Conservation (phyloP, 1,139 yeast genomes). For the Lodderomyces parapsilosis region DNA sequence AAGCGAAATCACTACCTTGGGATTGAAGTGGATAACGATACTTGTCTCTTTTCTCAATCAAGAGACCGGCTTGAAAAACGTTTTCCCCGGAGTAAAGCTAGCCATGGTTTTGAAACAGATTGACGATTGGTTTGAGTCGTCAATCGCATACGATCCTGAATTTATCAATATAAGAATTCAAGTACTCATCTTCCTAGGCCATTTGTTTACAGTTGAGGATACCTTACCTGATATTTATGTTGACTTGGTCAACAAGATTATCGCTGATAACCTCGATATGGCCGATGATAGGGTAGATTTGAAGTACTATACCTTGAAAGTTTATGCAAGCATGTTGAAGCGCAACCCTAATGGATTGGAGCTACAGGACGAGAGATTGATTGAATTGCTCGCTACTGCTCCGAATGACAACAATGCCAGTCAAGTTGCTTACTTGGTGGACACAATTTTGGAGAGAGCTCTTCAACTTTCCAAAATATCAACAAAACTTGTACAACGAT, state of each 20-base stretch:
- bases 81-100: conserved; percentile 52
- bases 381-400: conserved; percentile 30
- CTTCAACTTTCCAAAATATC: conserved; percentile 12
- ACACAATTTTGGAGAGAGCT: conserved; percentile 31
- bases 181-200: conserved; percentile 47
- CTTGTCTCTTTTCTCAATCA: conserved; percentile 46
- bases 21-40: conserved; percentile 49
- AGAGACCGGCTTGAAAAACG: conserved; percentile 27
- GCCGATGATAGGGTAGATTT: conserved; percentile 41
- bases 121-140: conserved; percentile 59
- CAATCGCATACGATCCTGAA: conserved; percentile 55
- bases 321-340: conserved; percentile 21
- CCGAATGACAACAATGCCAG: conserved; percentile 11
- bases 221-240: conserved; percentile 31
- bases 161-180: conserved; percentile 54
- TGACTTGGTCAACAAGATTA: conserved; percentile 36
- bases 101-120: conserved; percentile 57
- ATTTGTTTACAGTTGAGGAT: conserved; percentile 20
- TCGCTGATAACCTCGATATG: conserved; percentile 52
- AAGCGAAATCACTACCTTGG: conserved; percentile 37
- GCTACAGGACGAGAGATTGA: conserved; percentile 1
- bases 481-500: conserved; percentile 14
- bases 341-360: conserved; percentile 18
- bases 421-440: conserved; percentile 34
- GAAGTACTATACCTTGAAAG: conserved; percentile 47